phyloP scores from a whole-genome alignment of 164 flowering plant species.

The Piper longum region DNA sequence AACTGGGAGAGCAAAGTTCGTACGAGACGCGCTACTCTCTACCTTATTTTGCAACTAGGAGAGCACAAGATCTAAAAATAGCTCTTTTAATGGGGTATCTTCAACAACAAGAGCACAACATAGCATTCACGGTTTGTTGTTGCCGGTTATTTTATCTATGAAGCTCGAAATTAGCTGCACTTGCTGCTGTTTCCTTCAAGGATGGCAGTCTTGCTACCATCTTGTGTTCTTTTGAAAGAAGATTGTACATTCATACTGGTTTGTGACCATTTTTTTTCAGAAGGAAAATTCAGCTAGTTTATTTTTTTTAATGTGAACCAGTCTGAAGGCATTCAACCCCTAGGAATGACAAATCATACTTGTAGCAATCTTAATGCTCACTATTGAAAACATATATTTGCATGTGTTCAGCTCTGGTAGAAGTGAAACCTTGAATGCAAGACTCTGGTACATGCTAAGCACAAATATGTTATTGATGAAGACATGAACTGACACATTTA shows the following conservation, averaged over 20 bases:
- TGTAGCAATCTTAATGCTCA: no score
- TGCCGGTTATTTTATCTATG: neutral
- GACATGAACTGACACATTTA: no score
- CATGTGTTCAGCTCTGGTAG: no score
- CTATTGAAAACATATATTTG: no score
- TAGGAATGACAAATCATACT: no score
- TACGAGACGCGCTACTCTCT: slow-evolving; percentile 60
- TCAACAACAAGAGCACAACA: neutral
- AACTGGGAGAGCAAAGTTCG: slow-evolving; percentile 53
- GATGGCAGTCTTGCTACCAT: neutral
- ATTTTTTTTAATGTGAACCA: no score
- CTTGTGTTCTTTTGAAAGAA: neutral
- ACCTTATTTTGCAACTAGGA: slow-evolving; percentile 37
- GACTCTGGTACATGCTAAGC: no score
- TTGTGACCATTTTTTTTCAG: neutral
- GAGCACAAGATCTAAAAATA: neutral
- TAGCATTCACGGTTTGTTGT: neutral
- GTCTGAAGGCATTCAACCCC: no score
- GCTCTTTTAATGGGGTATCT: neutral
- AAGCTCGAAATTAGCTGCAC: neutral
- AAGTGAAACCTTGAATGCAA: no score
- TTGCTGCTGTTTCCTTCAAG: neutral
- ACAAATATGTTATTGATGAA: no score
- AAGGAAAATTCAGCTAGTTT: neutral
- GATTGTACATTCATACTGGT: neutral